These are phyloP conservation scores for Arxiozyma heterogenica DNA, from an alignment of 1,139 yeast genomes.

Conservation along the genomic window DNA sequence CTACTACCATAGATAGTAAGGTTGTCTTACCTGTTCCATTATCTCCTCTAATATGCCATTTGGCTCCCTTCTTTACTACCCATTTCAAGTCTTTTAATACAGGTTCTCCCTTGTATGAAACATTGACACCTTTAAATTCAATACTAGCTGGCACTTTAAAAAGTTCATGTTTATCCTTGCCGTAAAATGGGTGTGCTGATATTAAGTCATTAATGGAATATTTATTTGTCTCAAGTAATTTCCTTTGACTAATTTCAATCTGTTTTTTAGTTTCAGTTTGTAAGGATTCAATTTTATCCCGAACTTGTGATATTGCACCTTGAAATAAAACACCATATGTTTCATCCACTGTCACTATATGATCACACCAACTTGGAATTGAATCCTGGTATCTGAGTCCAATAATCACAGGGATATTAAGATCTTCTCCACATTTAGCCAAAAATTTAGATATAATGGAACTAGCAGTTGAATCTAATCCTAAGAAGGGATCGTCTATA, in stretches of 20 bases:
- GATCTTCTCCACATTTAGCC: conserved; percentile 15
- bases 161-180: conserved; percentile 13
- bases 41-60: conserved; percentile 82
- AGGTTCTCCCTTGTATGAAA: conserved; percentile 54
- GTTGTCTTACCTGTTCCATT: conserved; percentile 95
- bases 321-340: conserved; percentile 41
- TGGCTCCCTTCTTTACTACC: conserved; percentile 61
- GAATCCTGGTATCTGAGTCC: conserved; percentile 73
- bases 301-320: conserved; percentile 39
- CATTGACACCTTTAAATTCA: conserved; percentile 54
- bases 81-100: conserved; percentile 56
- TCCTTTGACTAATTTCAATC: conserved; percentile 12
- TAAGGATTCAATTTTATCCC: conserved; percentile 28
- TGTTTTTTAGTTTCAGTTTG: conserved; percentile 18
- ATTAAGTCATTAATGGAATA: conserved; percentile 17
- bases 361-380: conserved; percentile 71
- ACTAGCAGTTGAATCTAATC: conserved; percentile 74
- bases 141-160: conserved; percentile 35
- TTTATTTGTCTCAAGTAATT: conserved; percentile 7
- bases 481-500: conserved; percentile 87
- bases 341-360: conserved; percentile 51
- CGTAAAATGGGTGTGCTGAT: conserved; percentile 19
- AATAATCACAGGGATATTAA: conserved; percentile 38
- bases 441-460: conserved; percentile 48
- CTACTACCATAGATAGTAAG: conserved; percentile 68